Evolutionary conservation across 75 land plant species (phyloP).

Genomic region (Cupressus sempervirens): DNA sequence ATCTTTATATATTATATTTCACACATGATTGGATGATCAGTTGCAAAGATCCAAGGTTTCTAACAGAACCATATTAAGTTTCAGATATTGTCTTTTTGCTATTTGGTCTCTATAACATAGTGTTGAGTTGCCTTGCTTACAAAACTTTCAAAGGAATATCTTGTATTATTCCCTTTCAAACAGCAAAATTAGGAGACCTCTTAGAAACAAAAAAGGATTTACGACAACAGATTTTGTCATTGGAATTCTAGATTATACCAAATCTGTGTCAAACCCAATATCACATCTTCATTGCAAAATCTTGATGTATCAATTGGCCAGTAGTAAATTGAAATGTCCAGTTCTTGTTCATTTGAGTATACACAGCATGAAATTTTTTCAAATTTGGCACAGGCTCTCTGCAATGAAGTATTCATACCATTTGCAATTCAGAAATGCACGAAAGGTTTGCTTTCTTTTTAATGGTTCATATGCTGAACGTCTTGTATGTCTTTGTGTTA

Average conservation of each 20-base stretch:
- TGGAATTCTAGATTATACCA: neutral
- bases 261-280: neutral
- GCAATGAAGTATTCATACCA: neutral
- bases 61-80: too few relatives aligned
- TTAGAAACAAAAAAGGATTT: neutral
- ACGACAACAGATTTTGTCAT: neutral
- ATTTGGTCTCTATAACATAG: neutral
- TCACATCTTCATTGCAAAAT: neutral
- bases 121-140: neutral
- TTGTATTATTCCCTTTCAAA: neutral
- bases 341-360: neutral
- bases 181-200: neutral
- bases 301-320: neutral
- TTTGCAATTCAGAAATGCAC: neutral
- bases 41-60: too few relatives aligned
- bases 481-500: neutral
- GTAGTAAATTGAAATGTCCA: neutral
- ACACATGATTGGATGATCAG: too few relatives aligned
- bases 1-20: too few relatives aligned
- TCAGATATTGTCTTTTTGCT: neutral
- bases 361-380: neutral
- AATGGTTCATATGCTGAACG: neutral
- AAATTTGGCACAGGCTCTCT: neutral
- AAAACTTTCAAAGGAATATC: neutral
- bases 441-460: neutral